Conservation (phyloP, 2,329 filamentous ascomycete species). For the Cercospora sp. region DNA sequence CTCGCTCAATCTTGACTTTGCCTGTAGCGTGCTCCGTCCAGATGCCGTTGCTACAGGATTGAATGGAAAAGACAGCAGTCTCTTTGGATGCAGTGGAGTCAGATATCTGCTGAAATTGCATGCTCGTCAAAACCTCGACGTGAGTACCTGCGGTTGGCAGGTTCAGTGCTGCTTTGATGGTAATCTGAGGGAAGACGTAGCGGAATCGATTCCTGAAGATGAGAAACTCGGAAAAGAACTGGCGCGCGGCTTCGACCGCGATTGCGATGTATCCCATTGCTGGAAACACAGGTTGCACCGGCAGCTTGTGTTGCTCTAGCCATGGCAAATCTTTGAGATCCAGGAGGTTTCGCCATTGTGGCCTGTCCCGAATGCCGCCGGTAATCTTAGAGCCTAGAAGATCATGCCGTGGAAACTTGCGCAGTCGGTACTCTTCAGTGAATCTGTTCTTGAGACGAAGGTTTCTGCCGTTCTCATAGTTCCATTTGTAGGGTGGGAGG, state of each 20-base stretch:
- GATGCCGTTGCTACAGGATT: background rate
- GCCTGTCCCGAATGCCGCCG: background rate
- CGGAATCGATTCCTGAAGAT: background rate
- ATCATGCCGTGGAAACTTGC: slow-evolving; percentile 10
- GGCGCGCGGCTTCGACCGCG: slow-evolving; percentile 17
- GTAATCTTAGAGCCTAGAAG: slow-evolving; percentile 2
- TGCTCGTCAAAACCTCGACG: background rate
- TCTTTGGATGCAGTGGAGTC: background rate
- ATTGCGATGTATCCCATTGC: slow-evolving; percentile 20
- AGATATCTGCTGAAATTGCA: background rate
- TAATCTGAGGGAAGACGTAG: background rate
- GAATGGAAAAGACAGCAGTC: background rate
- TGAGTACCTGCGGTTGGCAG: background rate
- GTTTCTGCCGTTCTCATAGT: background rate
- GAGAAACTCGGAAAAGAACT: background rate
- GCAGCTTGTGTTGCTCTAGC: slow-evolving; percentile 36
- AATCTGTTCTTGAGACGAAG: background rate
- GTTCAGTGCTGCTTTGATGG: background rate
- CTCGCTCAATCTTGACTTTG: background rate
- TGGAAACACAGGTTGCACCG: slow-evolving; percentile 17
- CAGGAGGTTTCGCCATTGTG: background rate
- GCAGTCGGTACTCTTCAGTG: slow-evolving; percentile 5
- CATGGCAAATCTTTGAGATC: slow-evolving; percentile 10
- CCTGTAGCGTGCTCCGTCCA: background rate
- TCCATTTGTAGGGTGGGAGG: background rate